Base-by-base conservation (phyloP, 2,329 filamentous ascomycete genomes). In the Talaromyces sp. region DNA sequence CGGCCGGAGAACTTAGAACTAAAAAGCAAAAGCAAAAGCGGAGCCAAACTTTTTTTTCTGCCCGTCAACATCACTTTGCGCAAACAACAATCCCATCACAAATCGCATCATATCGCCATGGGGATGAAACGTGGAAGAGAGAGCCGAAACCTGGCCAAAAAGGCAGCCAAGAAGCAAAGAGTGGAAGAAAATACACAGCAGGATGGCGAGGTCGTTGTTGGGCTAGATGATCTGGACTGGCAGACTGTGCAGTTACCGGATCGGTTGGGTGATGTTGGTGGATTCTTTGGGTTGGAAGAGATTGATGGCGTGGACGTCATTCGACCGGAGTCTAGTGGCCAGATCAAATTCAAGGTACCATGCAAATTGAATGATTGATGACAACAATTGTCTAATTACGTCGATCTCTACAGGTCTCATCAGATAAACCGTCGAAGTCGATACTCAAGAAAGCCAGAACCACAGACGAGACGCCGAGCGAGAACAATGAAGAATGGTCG, bases 281-380 rank as follows among this genome's bases (percentile, higher is more conserved):
- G 95, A 0, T 97, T 99, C 76, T 96, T 89, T 71, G 93, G 91
- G 0, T 80, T 99, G 1, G 93, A 99, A 73, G 93, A 98, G 72
- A 89, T 98, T 56, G 91, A 96, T 17, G 92, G 91, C 61, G 91
- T 99, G 1, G 91, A 97, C 35, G 84, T 99, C n/a, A 82, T 96
- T 49, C 86, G 85, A 67, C 79, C 83, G 27, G 83, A 89, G 35
- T 87, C 87, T 8, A 79, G 83, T 61, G 83, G 80, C 41, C 71
- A 77, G 43, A 63, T 82, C 47, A 73, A 75, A 63, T 82, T 81
- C 68, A 78, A 77, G 75, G 80, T 80, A 73, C 13, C 10, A 19
- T 22, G 2, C 13, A 47, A 13, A 39, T 11, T 22, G 11, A 47
- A 8, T 39, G 33, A 54, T 27, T 25, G 19, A 15, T 7, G 27